Base-by-base conservation (phyloP, 2,329 filamentous ascomycete genomes). In the Huntiella bhutanensis region DNA sequence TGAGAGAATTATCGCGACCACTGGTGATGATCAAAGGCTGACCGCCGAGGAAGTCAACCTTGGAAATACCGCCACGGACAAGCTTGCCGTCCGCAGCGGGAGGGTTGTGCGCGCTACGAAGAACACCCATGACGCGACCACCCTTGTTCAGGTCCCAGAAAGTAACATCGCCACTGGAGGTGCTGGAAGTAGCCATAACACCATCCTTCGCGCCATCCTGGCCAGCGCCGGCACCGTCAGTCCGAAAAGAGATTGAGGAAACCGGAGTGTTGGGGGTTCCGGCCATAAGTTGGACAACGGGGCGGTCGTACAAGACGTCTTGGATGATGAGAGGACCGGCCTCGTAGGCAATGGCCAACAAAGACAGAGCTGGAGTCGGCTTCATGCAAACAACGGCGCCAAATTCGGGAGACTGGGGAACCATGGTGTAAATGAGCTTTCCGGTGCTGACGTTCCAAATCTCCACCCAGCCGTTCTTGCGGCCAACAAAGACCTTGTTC, bases 391-490 rank as follows among this genome's bases (percentile, higher is more conserved):
- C 92, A n/a, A 96, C 82, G 11, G 81, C 70, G 41, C 87, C 88
- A 54, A 75, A 80, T 45, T 77, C 70, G 2, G 78, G 68, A 6
- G 73, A 72, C 0, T 82, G 78, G 1, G 91, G 82, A 11, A 91
- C 66, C 44, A 98, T 79, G 2, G 86, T 92, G 61, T 95, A 92
- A 22, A 98, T 75, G 46, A 95, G 69, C 60, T 92, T 94, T 41
- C 75, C 87, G 3, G 84, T 94, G 58, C 82, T 92, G 51, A 98
- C 68, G 58, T 98, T 98, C 88, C 91, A 98, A 43, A 98, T 93
- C 58, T 98, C 91, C 6, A 95, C 79, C 60, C 78, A 81, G 5
- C 91, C 91, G 59, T 98, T 86, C 52, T 73, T 74, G 55, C 85
- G 78, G 7, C 85, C 92, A 2, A 85, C 82, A 53, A 96, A 85